Conservation (phyloP, 345 rosid genomes). For the Eucalyptus camaldulensis region DNA sequence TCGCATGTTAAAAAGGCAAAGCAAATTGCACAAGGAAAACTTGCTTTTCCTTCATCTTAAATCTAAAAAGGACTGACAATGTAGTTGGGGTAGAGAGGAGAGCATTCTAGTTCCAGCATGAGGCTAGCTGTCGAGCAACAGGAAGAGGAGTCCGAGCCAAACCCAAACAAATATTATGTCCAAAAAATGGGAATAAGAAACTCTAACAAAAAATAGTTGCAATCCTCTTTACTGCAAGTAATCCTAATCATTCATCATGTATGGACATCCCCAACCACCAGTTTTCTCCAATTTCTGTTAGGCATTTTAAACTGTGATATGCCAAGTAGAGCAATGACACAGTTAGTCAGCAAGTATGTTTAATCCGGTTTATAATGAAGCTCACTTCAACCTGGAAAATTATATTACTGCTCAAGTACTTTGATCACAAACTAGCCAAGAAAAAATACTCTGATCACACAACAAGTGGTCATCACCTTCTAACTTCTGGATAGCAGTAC, state of each 20-base stretch:
- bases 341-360: background rate
- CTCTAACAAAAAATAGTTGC: background rate
- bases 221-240: background rate
- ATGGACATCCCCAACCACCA: background rate
- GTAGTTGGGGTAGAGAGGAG: background rate
- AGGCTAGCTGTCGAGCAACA: background rate
- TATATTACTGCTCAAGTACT: background rate
- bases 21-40: background rate
- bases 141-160: background rate
- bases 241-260: background rate
- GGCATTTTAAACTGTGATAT: background rate
- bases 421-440: background rate
- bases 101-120: background rate
- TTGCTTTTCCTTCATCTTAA: background rate
- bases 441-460: background rate
- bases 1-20: background rate
- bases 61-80: background rate
- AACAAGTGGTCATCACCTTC: conserved; percentile 39
- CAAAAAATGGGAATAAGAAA: background rate
- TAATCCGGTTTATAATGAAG: background rate
- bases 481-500: conserved; percentile 40
- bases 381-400: background rate
- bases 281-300: background rate
- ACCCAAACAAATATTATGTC: background rate
- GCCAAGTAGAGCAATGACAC: background rate